Conservation (phyloP, 139 green algal genomes). For the Asterochloris erici region DNA sequence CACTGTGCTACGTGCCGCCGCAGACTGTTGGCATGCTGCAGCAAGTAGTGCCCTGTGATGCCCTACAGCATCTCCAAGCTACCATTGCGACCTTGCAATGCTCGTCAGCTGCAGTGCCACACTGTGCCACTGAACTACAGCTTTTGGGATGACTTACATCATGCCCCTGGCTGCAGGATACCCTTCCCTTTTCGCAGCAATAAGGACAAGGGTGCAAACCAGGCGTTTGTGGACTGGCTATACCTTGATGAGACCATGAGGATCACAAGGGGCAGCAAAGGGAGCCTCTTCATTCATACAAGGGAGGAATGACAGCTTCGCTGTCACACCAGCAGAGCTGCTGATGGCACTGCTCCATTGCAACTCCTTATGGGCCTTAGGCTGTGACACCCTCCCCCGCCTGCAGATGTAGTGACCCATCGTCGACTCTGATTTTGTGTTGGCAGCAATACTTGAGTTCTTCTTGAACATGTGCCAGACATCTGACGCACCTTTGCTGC, state of each 20-base stretch:
- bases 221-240: conserved; percentile 75
- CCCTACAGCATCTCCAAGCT: background rate
- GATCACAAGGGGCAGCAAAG: conserved; percentile 67
- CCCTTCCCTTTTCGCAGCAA: conserved; percentile 27
- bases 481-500: background rate
- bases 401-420: too few relatives aligned
- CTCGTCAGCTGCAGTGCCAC: background rate
- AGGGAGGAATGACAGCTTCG: background rate
- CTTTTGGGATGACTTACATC: background rate
- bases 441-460: too few relatives aligned
- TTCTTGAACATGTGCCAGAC: too few relatives aligned
- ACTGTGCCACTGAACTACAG: background rate
- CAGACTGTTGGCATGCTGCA: background rate
- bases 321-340: too few relatives aligned
- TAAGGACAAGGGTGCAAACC: conserved; percentile 3
- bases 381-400: too few relatives aligned
- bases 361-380: too few relatives aligned
- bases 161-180: conserved; percentile 13
- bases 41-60: background rate
- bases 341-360: too few relatives aligned
- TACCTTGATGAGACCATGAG: conserved; percentile 72
- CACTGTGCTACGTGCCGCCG: background rate
- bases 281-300: conserved; percentile 38
- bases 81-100: too few relatives aligned
- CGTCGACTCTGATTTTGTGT: too few relatives aligned